These are phyloP conservation scores for Umbilicaria muhlenbergii DNA, from an alignment of 495 filamentous ascomycete species.

Conservation along the genomic window DNA sequence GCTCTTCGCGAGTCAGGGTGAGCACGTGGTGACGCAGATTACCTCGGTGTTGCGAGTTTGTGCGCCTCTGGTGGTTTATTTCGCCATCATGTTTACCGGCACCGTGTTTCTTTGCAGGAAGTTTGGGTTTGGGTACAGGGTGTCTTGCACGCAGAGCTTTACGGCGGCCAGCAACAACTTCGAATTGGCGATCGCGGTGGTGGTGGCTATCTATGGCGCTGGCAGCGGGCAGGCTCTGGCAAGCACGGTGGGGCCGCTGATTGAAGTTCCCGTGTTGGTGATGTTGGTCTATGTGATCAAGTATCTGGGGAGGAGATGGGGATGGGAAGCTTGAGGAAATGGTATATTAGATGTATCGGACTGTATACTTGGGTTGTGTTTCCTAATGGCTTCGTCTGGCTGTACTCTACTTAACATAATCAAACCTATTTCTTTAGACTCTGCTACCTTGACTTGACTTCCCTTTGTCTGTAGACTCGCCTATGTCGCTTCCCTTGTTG, in stretches of 20 bases:
- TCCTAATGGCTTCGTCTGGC: too few species aligned
- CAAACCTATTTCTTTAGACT: too few species aligned
- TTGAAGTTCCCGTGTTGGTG: slow-evolving; percentile 80
- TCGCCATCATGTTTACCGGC: slow-evolving; percentile 52
- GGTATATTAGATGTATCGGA: background rate
- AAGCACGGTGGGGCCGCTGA: slow-evolving; percentile 77
- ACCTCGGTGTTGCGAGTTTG: slow-evolving; percentile 67
- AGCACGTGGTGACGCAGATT: slow-evolving; percentile 68
- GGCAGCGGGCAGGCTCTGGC: slow-evolving; percentile 74
- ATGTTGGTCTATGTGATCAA: slow-evolving; percentile 66
- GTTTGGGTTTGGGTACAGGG: slow-evolving; percentile 57
- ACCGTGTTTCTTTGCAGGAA: slow-evolving; percentile 43
- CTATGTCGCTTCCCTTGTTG: too few species aligned
- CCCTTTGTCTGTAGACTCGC: too few species aligned
- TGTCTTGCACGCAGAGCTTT: slow-evolving; percentile 71
- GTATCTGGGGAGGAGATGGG: slow-evolving; percentile 35
- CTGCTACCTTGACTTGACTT: too few species aligned
- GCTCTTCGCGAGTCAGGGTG: slow-evolving; percentile 70
- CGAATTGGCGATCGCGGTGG: slow-evolving; percentile 85
- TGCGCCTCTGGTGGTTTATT: slow-evolving; percentile 70
- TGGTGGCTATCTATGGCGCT: slow-evolving; percentile 68
- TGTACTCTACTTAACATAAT: too few species aligned
- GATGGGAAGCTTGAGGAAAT: slow-evolving; percentile 36
- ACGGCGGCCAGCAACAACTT: slow-evolving; percentile 95
- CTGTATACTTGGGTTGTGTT: background rate